Evolutionary conservation across 2,329 filamentous ascomycete genomes (phyloP).

Genomic region (Cercospora beticola): DNA sequence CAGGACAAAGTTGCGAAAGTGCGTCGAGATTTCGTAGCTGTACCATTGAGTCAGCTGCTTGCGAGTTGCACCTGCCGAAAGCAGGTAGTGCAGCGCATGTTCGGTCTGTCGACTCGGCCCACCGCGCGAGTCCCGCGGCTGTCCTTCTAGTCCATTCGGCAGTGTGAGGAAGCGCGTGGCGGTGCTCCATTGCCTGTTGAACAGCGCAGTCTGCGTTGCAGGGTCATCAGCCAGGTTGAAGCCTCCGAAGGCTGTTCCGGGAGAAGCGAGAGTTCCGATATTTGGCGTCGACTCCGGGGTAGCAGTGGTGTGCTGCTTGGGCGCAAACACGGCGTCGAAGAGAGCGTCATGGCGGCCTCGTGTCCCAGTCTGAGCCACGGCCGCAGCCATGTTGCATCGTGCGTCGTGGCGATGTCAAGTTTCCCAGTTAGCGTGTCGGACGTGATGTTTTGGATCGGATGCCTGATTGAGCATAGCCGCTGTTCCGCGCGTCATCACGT

Average conservation of each 20-base stretch:
- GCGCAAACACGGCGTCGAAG: conserved; percentile 48
- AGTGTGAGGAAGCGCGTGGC: conserved; percentile 45
- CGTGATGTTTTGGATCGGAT: conserved; percentile 12
- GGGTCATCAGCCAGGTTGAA: conserved; percentile 40
- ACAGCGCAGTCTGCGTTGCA: conserved; percentile 38
- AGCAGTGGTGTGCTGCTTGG: conserved; percentile 44
- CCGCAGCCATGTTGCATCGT: conserved; percentile 22
- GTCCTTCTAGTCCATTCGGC: neutral
- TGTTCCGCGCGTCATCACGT: neutral
- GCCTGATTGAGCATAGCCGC: neutral
- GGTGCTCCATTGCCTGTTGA: conserved; percentile 47
- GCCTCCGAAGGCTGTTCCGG: conserved; percentile 44
- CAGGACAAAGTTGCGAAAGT: conserved; percentile 41
- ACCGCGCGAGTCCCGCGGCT: conserved; percentile 4
- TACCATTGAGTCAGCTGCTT: conserved; percentile 48
- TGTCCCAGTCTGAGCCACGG: conserved; percentile 4
- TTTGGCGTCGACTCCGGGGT: conserved; percentile 48
- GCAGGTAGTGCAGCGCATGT: conserved; percentile 20
- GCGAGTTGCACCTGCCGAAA: conserved; percentile 14
- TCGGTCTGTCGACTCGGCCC: conserved; percentile 18
- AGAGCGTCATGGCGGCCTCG: conserved; percentile 14
- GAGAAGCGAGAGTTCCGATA: conserved; percentile 41
- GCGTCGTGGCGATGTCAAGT: neutral
- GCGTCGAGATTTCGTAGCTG: conserved; percentile 43
- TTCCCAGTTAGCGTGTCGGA: neutral